These are phyloP conservation scores for Yarrowia sp. DNA, from an alignment of 805 yeast genomes.

Conservation along the genomic window DNA sequence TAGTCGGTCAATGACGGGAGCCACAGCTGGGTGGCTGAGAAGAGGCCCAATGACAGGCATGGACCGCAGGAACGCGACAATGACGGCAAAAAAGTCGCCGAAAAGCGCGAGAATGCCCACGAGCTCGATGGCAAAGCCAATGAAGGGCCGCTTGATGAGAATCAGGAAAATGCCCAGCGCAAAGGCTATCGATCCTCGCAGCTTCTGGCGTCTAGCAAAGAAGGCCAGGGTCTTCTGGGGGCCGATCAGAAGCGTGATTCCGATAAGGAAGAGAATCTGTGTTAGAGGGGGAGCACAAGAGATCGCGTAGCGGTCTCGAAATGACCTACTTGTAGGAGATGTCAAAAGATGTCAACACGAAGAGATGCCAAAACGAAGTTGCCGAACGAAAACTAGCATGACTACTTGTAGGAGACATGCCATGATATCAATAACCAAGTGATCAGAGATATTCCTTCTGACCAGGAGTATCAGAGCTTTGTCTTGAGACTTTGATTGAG, in stretches of 20 bases:
- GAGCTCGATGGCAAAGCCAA: constrained; percentile 81
- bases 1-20: constrained; percentile 64
- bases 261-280: constrained; percentile 58
- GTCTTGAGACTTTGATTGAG: no score
- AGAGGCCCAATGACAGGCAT: constrained; percentile 85
- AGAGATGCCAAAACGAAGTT: no score
- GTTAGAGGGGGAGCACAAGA: constrained; percentile 37
- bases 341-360: no score
- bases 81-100: constrained; percentile 90
- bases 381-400: no score
- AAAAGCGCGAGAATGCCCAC: constrained; percentile 87
- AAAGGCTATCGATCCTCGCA: constrained; percentile 83
- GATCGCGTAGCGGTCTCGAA: no score
- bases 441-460: no score
- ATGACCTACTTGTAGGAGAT: no score
- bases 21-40: constrained; percentile 73
- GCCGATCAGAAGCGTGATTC: constrained; percentile 82
- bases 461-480: no score
- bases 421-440: no score
- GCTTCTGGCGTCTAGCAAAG: constrained; percentile 80
- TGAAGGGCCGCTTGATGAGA: constrained; percentile 67
- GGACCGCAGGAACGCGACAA: constrained; percentile 80
- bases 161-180: constrained; percentile 71
- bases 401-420: no score
- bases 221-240: constrained; percentile 76